Base-by-base conservation (phyloP, 768 basidiomycete species). In the Sarcodon aspratus region DNA sequence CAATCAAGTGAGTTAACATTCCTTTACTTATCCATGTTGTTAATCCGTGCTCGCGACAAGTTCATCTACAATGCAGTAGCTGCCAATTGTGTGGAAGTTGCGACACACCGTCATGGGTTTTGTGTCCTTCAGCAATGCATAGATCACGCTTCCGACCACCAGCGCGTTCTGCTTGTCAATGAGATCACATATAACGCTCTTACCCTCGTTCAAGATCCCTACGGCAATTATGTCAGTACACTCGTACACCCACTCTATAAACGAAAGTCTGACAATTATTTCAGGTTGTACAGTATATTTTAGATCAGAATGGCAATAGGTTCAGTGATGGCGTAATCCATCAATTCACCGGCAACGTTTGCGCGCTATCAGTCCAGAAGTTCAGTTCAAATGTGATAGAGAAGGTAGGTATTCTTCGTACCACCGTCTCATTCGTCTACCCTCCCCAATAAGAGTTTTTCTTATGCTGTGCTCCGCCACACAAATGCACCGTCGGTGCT, bases 41-140 rank as follows among this genome's bases (percentile, higher is more conserved):
- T 47, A 12, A 13, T 48, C 13, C 33, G 43, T 13, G 9, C 27
- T 8, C 5, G 21, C 5, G 21, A 27, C 5, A 53, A 93, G 85
- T 98, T 98, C 70, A 99, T 99, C 59, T 99, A 98, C 69, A 98
- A 98, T 59, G 95, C 96, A 50, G 95, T 99, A 34, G 96, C 96
- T 27, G 89, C 91, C 33, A 97, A 98, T 68, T 96, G 96, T 59
- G 92, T 99, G 47, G 96, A 99, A 68, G 96, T 99, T 54, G 96
- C 96, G 12, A 95, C 91, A 42, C 91, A 95, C 61, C 86, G 92
- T 53, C 96, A 99, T 60, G 96, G 96, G 11, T 98, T 96, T 67
- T 99, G 96, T 64, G 96, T 99, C 48, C 73, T 99, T 40, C 96
- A 99, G 66, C 80, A 96, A 52, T 97, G 94, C 67, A 89, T 99